Percentiles rank a stretch among this genome's conserved stretches.
Evolutionary conservation across 2,329 filamentous ascomycete species (phyloP).

Genomic region (Sclerotinia minor): DNA sequence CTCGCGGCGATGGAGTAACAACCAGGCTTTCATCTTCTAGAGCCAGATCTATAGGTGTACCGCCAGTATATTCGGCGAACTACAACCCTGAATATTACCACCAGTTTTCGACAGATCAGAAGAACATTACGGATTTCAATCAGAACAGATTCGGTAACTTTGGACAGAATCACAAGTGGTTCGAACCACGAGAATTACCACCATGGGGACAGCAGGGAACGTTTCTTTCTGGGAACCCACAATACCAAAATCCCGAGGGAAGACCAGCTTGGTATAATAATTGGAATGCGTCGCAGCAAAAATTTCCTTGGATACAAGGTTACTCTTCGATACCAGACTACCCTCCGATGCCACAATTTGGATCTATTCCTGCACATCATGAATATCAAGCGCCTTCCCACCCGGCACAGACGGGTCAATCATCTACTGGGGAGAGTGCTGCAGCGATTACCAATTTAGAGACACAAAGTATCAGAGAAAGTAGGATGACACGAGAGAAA

Average conservation of each 20-base stretch:
- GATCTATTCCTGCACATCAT: background rate
- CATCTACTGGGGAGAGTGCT: background rate
- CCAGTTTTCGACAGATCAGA: background rate
- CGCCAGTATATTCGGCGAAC: background rate
- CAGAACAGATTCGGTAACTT: background rate
- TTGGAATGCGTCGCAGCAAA: constrained; percentile 9
- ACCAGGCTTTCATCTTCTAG: background rate
- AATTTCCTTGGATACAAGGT: background rate
- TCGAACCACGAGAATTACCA: background rate
- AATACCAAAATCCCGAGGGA: background rate
- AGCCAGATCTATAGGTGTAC: background rate
- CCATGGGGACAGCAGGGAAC: background rate
- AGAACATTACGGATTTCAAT: background rate
- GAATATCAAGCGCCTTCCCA: background rate
- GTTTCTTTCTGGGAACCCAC: background rate
- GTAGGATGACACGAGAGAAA: constrained; percentile 22
- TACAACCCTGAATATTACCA: background rate
- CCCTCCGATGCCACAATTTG: background rate
- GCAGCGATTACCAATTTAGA: background rate
- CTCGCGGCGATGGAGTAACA: background rate
- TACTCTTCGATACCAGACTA: background rate
- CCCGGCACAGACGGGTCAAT: background rate
- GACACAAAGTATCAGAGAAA: constrained; percentile 17
- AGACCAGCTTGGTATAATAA: background rate
- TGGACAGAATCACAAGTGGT: background rate